A percentile compares a stretch with the other conserved stretches of the same genome.
Evolutionary conservation across 805 yeast genomes (phyloP).

Genomic region (Candida koratica): DNA sequence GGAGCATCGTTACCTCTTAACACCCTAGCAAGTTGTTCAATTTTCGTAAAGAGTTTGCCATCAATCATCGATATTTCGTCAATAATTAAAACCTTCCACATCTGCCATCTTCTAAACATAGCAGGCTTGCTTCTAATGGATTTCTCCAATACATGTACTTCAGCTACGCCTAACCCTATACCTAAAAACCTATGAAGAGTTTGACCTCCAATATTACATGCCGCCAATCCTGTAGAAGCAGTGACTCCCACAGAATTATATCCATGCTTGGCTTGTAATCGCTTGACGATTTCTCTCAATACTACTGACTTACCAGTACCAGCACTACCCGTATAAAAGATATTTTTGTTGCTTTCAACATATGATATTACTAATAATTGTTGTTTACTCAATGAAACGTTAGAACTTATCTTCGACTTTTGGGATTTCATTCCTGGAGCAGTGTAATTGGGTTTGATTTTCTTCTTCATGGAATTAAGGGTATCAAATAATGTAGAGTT

Average conservation of each 20-base stretch:
- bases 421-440: background rate
- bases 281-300: conserved; percentile 57
- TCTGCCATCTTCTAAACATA: conserved; percentile 56
- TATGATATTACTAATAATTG: conserved; percentile 47
- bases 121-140: conserved; percentile 46
- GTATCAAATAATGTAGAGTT: conserved; percentile 3
- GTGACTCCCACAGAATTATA: conserved; percentile 68
- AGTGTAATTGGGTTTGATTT: conserved; percentile 5
- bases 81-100: conserved; percentile 66
- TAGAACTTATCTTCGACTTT: background rate
- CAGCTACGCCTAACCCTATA: conserved; percentile 69
- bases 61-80: conserved; percentile 97
- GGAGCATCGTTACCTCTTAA: conserved; percentile 55
- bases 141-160: conserved; percentile 42
- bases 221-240: conserved; percentile 96
- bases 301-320: conserved; percentile 85
- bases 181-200: conserved; percentile 86
- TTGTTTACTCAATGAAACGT: conserved; percentile 31
- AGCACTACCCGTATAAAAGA: conserved; percentile 80
- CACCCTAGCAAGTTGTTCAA: conserved; percentile 63
- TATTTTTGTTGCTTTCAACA: conserved; percentile 46
- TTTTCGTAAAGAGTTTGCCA: conserved; percentile 68
- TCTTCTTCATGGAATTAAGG: conserved; percentile 6
- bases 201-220: conserved; percentile 86
- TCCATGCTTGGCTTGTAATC: conserved; percentile 43